These are phyloP conservation scores for Neoboletus magnificus DNA, from an alignment of 768 basidiomycete genomes.

Conservation along the genomic window DNA sequence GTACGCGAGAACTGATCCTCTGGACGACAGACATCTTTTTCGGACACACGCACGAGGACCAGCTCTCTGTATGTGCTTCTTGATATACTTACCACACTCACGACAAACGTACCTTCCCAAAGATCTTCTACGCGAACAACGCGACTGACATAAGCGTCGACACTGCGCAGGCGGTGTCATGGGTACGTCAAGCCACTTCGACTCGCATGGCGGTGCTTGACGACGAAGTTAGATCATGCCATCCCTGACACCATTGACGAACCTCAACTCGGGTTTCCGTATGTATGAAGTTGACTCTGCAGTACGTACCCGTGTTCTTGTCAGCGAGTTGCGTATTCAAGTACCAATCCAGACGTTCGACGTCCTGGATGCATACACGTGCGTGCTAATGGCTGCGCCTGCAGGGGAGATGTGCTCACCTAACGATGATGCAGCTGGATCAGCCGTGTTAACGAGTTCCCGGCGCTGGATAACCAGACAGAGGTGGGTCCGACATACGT, in stretches of 20 bases:
- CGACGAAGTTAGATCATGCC: constrained; percentile 35
- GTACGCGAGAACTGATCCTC: background rate
- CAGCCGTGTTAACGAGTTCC: constrained; percentile 56
- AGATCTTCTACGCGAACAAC: constrained; percentile 74
- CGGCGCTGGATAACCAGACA: constrained; percentile 52
- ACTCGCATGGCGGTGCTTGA: background rate
- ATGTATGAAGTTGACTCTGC: constrained; percentile 40
- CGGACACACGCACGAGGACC: constrained; percentile 73
- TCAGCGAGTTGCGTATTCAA: background rate
- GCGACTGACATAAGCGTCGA: constrained; percentile 53
- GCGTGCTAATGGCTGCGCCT: constrained; percentile 21
- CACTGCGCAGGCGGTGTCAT: constrained; percentile 49
- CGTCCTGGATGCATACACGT: constrained; percentile 72
- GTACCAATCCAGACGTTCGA: constrained; percentile 57
- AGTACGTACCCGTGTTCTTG: constrained; percentile 12
- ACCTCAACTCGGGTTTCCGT: constrained; percentile 71
- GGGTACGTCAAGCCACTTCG: constrained; percentile 32
- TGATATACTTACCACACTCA: background rate
- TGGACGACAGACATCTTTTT: constrained; percentile 54
- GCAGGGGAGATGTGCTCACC: background rate
- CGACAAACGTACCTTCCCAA: background rate
- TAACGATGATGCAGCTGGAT: constrained; percentile 48
- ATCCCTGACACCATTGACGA: constrained; percentile 61
- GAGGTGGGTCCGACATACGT: constrained; percentile 55
- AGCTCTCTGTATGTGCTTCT: constrained; percentile 45